A percentile compares a stretch with the other conserved stretches of the same genome.
phyloP scores from a whole-genome alignment of 495 filamentous ascomycete species.

The Hypoxylon perforatum region DNA sequence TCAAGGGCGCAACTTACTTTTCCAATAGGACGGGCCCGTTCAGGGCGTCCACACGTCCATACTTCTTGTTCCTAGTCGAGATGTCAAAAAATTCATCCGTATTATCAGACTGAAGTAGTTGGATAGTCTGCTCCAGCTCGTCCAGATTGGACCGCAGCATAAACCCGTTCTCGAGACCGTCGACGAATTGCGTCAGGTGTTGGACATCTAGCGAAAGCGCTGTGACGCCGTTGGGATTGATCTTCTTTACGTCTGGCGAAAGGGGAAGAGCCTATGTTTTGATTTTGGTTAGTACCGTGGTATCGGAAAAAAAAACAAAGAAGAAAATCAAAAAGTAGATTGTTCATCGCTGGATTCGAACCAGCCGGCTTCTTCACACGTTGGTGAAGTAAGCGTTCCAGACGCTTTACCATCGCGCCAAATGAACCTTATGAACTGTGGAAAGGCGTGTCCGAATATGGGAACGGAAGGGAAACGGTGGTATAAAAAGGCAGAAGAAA shows the following conservation, averaged over 20 bases:
- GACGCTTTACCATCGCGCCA: no score
- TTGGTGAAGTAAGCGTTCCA: no score
- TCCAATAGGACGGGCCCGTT: slow-evolving; percentile 87
- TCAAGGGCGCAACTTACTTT: slow-evolving; percentile 68
- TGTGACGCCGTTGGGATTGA: slow-evolving; percentile 85
- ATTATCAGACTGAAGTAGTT: slow-evolving; percentile 85
- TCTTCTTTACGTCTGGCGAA: slow-evolving; percentile 79
- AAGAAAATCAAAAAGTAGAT: no score
- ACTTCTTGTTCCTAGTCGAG: slow-evolving; percentile 86
- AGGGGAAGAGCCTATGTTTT: slow-evolving; percentile 77
- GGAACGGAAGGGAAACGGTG: no score
- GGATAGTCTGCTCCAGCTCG: slow-evolving; percentile 89
- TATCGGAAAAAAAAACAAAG: no score
- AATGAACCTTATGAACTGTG: no score
- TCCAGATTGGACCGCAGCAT: slow-evolving; percentile 88
- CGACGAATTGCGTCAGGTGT: slow-evolving; percentile 86
- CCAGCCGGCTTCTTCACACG: no score
- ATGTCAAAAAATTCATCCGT: slow-evolving; percentile 95
- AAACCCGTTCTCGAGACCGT: slow-evolving; percentile 77
- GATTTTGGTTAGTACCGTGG: slow-evolving; percentile 3
- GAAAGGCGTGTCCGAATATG: no score
- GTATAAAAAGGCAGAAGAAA: no score
- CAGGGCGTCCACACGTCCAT: slow-evolving; percentile 88
- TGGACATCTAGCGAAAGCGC: slow-evolving; percentile 84
- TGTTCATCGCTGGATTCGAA: no score